phyloP scores from a whole-genome alignment of 805 yeast genomes.

The Candida sphagnicola region DNA sequence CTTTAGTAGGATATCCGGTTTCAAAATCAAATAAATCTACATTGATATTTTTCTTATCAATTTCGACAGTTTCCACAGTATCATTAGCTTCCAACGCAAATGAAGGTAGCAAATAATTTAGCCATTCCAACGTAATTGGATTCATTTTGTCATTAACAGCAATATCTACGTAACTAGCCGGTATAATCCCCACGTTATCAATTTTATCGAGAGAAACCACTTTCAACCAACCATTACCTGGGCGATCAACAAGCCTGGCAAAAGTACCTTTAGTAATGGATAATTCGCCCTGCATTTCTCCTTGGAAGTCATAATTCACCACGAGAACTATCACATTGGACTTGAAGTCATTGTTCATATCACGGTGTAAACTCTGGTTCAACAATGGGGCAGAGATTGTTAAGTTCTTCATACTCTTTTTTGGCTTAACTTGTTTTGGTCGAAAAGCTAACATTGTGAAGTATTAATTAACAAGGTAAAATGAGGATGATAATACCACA shows the following conservation, averaged over 20 bases:
- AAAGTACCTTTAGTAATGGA: conserved; percentile 23
- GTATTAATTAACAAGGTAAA: too few relatives aligned
- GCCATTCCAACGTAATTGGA: conserved; percentile 31
- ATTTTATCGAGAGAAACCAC: conserved; percentile 25
- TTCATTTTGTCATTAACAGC: conserved; percentile 33
- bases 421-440: conserved; percentile 17
- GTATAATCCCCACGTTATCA: conserved; percentile 26
- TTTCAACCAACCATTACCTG: conserved; percentile 39
- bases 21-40: conserved; percentile 14
- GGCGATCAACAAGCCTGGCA: conserved; percentile 28
- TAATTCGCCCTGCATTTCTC: conserved; percentile 25
- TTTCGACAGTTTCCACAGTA: conserved; percentile 1
- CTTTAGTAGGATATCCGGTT: conserved; percentile 10
- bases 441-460: background rate
- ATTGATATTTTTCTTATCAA: background rate
- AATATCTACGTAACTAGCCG: conserved; percentile 37
- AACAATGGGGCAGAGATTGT: conserved; percentile 22
- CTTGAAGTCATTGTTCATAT: background rate
- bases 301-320: conserved; percentile 29
- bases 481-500: too few relatives aligned
- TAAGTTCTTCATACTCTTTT: conserved; percentile 22
- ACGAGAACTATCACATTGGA: conserved; percentile 22
- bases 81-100: background rate
- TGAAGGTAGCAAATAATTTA: conserved; percentile 17
- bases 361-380: background rate